phyloP scores from a whole-genome alignment of 1,284 basidiomycete genomes.

The Psilocybe mexicana region DNA sequence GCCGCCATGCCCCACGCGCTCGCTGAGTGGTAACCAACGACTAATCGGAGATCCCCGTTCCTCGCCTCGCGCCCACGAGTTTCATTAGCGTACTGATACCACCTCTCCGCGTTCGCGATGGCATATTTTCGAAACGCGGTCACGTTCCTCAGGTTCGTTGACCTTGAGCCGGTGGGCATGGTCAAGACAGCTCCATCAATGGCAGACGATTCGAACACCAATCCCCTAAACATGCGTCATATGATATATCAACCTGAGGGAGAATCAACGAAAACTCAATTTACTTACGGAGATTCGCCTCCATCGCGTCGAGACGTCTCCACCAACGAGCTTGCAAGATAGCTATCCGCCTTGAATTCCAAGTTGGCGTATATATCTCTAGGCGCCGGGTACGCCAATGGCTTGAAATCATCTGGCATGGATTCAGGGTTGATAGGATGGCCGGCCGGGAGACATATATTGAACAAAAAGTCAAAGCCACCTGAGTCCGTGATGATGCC shows the following conservation, averaged over 20 bases:
- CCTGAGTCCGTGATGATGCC: slow-evolving; percentile 30
- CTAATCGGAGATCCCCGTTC: slow-evolving; percentile 29
- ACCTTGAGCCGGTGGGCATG: slow-evolving; percentile 25
- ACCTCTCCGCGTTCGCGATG: slow-evolving; percentile 17
- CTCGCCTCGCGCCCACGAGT: slow-evolving; percentile 18
- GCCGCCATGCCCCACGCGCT: slow-evolving; percentile 24
- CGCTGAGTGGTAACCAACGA: slow-evolving; percentile 29
- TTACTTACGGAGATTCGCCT: background rate
- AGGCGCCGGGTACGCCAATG: background rate
- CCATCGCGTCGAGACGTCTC: background rate
- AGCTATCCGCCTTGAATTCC: slow-evolving; percentile 3
- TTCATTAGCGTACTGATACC: slow-evolving; percentile 26
- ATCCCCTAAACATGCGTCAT: background rate
- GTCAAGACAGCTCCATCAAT: slow-evolving; percentile 22
- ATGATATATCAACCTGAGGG: background rate
- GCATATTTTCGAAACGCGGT: slow-evolving; percentile 12
- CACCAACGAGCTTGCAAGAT: slow-evolving; percentile 5
- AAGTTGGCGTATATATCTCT: background rate
- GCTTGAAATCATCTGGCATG: slow-evolving; percentile 28
- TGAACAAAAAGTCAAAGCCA: slow-evolving; percentile 33
- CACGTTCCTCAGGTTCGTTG: slow-evolving; percentile 13
- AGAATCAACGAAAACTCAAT: background rate
- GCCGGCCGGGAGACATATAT: slow-evolving; percentile 22
- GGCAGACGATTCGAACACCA: slow-evolving; percentile 5
- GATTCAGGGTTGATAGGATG: slow-evolving; percentile 27